A percentile compares a stretch with the other conserved stretches of the same genome.
phyloP scores from a whole-genome alignment of 257 asterid species.

The Nemophila menziesii region DNA sequence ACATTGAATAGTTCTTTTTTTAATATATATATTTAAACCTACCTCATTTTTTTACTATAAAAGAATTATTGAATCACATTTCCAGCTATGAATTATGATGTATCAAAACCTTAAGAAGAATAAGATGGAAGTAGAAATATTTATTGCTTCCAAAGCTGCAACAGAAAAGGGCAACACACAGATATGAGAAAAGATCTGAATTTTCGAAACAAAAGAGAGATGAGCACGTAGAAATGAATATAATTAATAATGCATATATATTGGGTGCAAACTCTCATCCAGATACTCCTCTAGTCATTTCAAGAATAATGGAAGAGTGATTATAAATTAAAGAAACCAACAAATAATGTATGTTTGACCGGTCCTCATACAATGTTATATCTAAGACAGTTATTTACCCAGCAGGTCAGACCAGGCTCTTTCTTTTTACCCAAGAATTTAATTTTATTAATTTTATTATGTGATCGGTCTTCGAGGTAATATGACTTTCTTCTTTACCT shows the following conservation, averaged over 20 bases:
- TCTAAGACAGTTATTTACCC: constrained; percentile 11
- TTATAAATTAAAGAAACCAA: constrained; percentile 15
- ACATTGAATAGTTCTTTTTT: too few species aligned
- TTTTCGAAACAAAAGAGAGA: background rate
- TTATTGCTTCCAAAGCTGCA: too few species aligned
- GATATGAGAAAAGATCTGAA: too few species aligned
- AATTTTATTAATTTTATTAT: constrained; percentile 16
- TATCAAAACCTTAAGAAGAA: too few species aligned
- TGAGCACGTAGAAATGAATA: background rate
- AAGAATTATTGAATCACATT: too few species aligned
- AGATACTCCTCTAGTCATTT: background rate
- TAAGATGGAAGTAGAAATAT: too few species aligned
- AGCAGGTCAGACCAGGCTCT: too few species aligned
- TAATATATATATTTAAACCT: too few species aligned
- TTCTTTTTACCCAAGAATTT: constrained; percentile 20
- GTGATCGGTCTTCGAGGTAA: constrained; percentile 28
- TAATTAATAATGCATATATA: too few species aligned
- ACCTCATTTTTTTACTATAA: too few species aligned
- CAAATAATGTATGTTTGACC: constrained; percentile 66
- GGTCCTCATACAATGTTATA: constrained; percentile 23
- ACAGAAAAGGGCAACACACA: too few species aligned
- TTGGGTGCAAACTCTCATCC: constrained; percentile 1
- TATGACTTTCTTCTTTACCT: constrained; percentile 3
- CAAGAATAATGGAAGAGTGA: background rate
- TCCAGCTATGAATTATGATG: too few species aligned